A percentile compares a stretch with the other conserved stretches of the same genome.
Evolutionary conservation across 1,284 basidiomycete species (phyloP).

Genomic region (Bondarzewia mesenterica): DNA sequence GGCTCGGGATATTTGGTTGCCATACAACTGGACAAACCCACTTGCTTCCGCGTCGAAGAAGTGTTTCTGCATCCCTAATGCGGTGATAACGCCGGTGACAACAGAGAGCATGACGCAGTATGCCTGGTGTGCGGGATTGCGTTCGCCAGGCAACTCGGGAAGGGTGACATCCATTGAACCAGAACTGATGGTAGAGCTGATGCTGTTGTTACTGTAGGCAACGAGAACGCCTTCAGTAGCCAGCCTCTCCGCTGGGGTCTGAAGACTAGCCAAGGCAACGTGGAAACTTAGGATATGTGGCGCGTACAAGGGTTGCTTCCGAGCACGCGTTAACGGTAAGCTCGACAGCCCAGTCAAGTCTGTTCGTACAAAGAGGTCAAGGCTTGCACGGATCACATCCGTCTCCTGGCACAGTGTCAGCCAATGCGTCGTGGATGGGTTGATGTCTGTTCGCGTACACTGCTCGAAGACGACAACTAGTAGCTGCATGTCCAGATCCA

Average conservation of each 20-base stretch:
- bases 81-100: slow-evolving; percentile 65
- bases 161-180: slow-evolving; percentile 66
- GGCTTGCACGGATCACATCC: slow-evolving; percentile 69
- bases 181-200: slow-evolving; percentile 68
- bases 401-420: slow-evolving; percentile 75
- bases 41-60: slow-evolving; percentile 85
- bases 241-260: slow-evolving; percentile 75
- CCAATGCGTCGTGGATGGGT: slow-evolving; percentile 64
- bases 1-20: slow-evolving; percentile 69
- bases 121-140: slow-evolving; percentile 69
- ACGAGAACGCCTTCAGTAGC: slow-evolving; percentile 78
- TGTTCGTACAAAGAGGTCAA: slow-evolving; percentile 67
- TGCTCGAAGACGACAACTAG: slow-evolving; percentile 79
- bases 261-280: slow-evolving; percentile 74
- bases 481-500: slow-evolving; percentile 76
- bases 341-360: slow-evolving; percentile 66
- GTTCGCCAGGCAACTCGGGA: slow-evolving; percentile 61
- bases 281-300: slow-evolving; percentile 79
- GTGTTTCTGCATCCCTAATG: slow-evolving; percentile 60
- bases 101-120: slow-evolving; percentile 86
- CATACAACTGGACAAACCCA: slow-evolving; percentile 80
- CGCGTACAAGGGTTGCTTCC: slow-evolving; percentile 61
- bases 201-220: slow-evolving; percentile 78
- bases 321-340: slow-evolving; percentile 47
- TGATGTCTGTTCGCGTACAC: slow-evolving; percentile 61